A percentile compares a stretch with the other conserved stretches of the same genome.
Conservation (phyloP, 1,139 yeast species). For the Taphrina populina region DNA sequence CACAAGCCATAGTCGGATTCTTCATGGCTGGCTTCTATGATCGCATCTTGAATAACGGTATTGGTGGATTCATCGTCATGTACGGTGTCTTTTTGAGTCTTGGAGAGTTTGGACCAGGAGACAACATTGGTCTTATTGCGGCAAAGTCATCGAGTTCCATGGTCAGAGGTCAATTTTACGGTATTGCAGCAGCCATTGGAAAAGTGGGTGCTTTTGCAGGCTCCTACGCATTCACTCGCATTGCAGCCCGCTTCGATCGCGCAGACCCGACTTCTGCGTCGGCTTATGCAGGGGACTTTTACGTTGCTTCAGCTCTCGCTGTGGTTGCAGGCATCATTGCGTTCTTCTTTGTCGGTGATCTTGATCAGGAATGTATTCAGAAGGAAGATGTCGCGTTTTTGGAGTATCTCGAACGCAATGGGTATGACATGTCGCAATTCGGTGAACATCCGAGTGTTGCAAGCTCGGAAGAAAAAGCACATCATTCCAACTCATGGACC, state of each 20-base stretch:
- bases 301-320: constrained; percentile 75
- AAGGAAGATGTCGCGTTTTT: constrained; percentile 73
- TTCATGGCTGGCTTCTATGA: constrained; percentile 75
- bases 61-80: constrained; percentile 78
- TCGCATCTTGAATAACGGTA: constrained; percentile 53
- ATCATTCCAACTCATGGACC: constrained; percentile 1
- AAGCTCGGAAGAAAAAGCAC: not conserved
- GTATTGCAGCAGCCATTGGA: constrained; percentile 86
- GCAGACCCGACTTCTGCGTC: constrained; percentile 42
- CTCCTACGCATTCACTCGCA: constrained; percentile 78
- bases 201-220: constrained; percentile 93
- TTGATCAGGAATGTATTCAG: constrained; percentile 78
- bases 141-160: constrained; percentile 84
- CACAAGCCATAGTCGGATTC: constrained; percentile 80
- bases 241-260: constrained; percentile 52
- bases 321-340: constrained; percentile 68
- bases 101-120: constrained; percentile 96
- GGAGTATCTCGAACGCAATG: constrained; percentile 53
- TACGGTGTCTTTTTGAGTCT: constrained; percentile 81
- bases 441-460: constrained; percentile 7
- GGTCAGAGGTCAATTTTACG: constrained; percentile 86
- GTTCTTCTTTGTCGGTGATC: constrained; percentile 70
- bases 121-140: constrained; percentile 76
- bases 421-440: constrained; percentile 42
- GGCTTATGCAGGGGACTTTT: constrained; percentile 75